Evolutionary conservation across 2,329 filamentous ascomycete species (phyloP), one percentile per base, ranked within the genome.

Genomic region (Exserohilum rostratum): DNA sequence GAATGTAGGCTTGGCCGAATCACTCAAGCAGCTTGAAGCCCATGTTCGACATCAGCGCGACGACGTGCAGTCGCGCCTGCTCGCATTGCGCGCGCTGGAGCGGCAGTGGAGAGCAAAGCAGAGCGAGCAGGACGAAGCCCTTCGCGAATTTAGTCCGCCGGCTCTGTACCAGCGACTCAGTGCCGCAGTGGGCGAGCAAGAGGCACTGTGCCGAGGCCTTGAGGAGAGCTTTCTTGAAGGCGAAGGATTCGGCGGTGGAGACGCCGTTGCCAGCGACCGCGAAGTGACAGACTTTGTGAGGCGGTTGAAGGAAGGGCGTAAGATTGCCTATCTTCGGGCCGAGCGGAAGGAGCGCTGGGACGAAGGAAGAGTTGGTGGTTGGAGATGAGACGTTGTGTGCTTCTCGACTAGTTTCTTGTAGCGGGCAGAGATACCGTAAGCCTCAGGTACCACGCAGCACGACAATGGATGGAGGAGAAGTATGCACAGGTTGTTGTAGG

Each of bases 311-410:
- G 92, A 93, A 65, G 90, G 90, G 9, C 90, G 88, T 71, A 89
- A 90, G 65, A 79, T 89, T 53, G 88, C 88, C 58, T 96, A 95
- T 69, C 80, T 93, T 49, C 83, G 95, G 53, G 87, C 88, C 69
- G 95, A 98, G 79, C 85, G 91, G 62, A 96, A 93, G 76, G 90
- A 92, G 68, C 84, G 95, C 66, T 98, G 95, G 95, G 95, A 98
- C 73, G 93, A 98, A 77, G 92, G 93, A 20, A 83, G 93, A 63
- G 93, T 98, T 30, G 93, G 93, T 10, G 95, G 95, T 0, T 98
- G 95, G 95, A 85, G 93, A 69, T 75, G 55, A 58, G 29, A 20
- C n/a, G 25, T 34, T 6, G 18, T 34, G n/a, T 34, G 43, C 33
- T 22, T 31, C 29, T 48, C 27, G 17, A 27, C 43, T 25, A 7